These are phyloP conservation scores for Cercophora sp. DNA, from an alignment of 495 filamentous ascomycete genomes.

Conservation along the genomic window DNA sequence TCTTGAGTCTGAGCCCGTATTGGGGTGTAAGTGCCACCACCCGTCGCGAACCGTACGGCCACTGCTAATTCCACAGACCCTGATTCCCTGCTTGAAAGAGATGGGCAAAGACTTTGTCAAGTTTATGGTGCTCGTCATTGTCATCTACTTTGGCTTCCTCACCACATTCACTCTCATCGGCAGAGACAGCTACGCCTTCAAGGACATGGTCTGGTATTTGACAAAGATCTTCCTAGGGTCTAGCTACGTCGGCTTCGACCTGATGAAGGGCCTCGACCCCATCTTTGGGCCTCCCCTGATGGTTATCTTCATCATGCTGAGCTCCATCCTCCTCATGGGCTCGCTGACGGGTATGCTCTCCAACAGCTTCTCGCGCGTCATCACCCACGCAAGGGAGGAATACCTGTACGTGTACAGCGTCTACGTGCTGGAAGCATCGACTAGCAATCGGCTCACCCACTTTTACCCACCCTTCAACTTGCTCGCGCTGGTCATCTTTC, in stretches of 20 bases:
- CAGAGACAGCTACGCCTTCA: conserved; percentile 66
- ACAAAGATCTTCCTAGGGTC: conserved; percentile 80
- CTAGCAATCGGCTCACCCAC: conserved; percentile 73
- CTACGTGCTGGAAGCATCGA: conserved; percentile 76
- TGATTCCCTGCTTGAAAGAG: conserved; percentile 84
- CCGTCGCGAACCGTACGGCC: too few relatives aligned
- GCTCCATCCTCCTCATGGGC: conserved; percentile 86
- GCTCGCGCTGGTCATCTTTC: conserved; percentile 74
- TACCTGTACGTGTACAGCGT: conserved; percentile 77
- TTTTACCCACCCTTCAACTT: conserved; percentile 79
- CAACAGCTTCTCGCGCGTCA: conserved; percentile 81
- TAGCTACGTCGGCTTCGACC: conserved; percentile 73
- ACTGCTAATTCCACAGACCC: too few relatives aligned
- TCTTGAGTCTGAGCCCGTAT: conserved; percentile 84
- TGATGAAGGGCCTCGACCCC: conserved; percentile 45
- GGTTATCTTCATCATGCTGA: conserved; percentile 79
- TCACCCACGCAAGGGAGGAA: conserved; percentile 67
- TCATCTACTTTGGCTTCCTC: conserved; percentile 82
- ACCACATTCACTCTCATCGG: conserved; percentile 90
- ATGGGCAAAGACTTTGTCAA: conserved; percentile 94
- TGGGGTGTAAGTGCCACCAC: conserved; percentile 58
- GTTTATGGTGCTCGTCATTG: conserved; percentile 80
- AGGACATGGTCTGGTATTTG: conserved; percentile 79
- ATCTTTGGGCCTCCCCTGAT: conserved; percentile 63
- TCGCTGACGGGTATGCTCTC: conserved; percentile 88